A percentile compares a stretch with the other conserved stretches of the same genome.
Evolutionary conservation across 257 asterid genomes (phyloP).

Genomic region (Leonotis leonurus): DNA sequence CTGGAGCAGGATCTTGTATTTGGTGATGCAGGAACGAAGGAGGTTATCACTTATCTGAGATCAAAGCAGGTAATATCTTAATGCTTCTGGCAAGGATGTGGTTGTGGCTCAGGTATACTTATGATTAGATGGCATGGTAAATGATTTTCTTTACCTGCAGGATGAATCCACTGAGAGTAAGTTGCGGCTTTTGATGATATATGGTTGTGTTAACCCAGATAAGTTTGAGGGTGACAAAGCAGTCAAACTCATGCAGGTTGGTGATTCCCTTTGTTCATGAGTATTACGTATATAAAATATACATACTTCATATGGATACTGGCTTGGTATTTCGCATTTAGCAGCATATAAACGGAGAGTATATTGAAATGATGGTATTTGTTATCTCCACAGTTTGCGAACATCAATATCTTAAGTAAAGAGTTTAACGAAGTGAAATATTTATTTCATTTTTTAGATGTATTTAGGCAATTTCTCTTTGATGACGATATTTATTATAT

Average conservation of each 20-base stretch:
- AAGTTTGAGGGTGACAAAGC: conserved; percentile 95
- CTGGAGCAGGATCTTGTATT: conserved; percentile 97
- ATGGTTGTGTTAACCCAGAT: conserved; percentile 80
- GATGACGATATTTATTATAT: conserved; percentile 2
- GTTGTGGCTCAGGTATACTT: neutral
- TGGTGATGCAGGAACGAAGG: conserved; percentile 99
- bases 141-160: conserved; percentile 34
- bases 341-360: too few relatives aligned
- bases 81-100: neutral
- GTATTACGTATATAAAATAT: too few relatives aligned
- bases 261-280: conserved; percentile 14
- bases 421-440: too few relatives aligned
- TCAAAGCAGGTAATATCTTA: conserved; percentile 44
- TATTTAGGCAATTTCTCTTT: too few relatives aligned
- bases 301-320: too few relatives aligned
- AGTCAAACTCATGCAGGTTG: conserved; percentile 89
- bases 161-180: conserved; percentile 57
- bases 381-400: too few relatives aligned
- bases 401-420: too few relatives aligned
- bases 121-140: neutral
- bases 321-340: too few relatives aligned
- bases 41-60: conserved; percentile 70
- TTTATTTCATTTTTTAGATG: too few relatives aligned
- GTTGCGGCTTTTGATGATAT: conserved; percentile 84
- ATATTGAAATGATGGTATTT: too few relatives aligned